Conservation (phyloP, 768 basidiomycete genomes). For the Suillus clintonianus region DNA sequence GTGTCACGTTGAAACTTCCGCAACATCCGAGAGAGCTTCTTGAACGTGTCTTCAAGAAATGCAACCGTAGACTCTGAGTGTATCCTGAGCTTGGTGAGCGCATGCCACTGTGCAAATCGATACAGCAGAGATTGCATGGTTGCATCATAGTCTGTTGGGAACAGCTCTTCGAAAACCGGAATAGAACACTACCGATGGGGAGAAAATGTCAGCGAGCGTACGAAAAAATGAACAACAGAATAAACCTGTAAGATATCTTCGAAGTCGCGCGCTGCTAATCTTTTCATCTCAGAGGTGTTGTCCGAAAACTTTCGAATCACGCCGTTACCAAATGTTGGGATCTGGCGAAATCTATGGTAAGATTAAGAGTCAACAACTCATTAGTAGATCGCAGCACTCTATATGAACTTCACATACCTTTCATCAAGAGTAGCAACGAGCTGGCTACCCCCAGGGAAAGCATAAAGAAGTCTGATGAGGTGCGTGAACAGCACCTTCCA, state of each 20-base stretch:
- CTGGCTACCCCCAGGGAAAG: not conserved
- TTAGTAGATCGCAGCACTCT: not conserved
- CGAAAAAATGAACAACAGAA: not conserved
- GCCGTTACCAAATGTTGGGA: conserved; percentile 30
- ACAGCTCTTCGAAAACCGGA: conserved; percentile 33
- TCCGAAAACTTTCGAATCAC: conserved; percentile 30
- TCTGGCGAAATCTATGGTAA: conserved; percentile 24
- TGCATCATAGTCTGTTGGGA: conserved; percentile 10
- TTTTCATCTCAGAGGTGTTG: conserved; percentile 35
- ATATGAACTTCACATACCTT: not conserved
- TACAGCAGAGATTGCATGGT: not conserved
- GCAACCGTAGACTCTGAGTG: too few species aligned
- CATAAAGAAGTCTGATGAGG: not conserved
- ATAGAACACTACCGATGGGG: conserved; percentile 31
- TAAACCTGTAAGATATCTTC: conserved; percentile 36
- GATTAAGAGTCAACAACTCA: not conserved
- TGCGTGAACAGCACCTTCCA: not conserved
- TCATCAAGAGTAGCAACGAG: not conserved
- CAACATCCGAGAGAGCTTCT: too few species aligned
- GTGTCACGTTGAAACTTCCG: too few species aligned
- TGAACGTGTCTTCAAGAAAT: too few species aligned
- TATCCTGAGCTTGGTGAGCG: too few species aligned
- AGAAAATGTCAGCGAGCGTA: not conserved
- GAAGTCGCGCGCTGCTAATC: conserved; percentile 36
- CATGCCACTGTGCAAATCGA: too few species aligned